Percentiles rank a stretch among this genome's conserved stretches.
Conservation (phyloP, 257 asterid species). For the Petunia axillaris region DNA sequence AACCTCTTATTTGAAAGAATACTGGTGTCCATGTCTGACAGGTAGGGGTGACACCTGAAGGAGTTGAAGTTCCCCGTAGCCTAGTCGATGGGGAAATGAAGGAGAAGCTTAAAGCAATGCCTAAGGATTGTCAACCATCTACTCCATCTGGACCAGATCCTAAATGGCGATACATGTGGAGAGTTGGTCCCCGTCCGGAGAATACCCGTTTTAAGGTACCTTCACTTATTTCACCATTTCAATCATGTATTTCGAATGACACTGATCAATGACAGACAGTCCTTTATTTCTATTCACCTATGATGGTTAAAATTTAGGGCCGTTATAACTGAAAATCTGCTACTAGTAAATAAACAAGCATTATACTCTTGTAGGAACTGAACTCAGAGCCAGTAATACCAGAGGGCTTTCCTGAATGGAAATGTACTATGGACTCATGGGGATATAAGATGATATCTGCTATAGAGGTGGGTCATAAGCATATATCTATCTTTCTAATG, state of each 20-base stretch:
- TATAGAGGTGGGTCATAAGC: slow-evolving; percentile 56
- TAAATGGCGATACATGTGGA: slow-evolving; percentile 99
- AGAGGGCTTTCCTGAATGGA: slow-evolving; percentile 91
- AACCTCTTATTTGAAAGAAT: slow-evolving; percentile 22
- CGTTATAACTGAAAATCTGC: slow-evolving; percentile 14
- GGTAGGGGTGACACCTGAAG: slow-evolving; percentile 99
- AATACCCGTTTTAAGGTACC: slow-evolving; percentile 77
- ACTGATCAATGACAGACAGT: background rate
- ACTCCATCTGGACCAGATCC: slow-evolving; percentile 90
- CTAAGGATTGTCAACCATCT: slow-evolving; percentile 66
- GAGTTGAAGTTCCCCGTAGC: slow-evolving; percentile 98
- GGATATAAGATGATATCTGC: slow-evolving; percentile 95
- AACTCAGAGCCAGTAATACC: slow-evolving; percentile 98
- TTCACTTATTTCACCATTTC: slow-evolving; percentile 19
- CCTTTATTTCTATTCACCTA: background rate
- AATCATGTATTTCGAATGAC: slow-evolving; percentile 10
- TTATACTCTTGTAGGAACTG: slow-evolving; percentile 61
- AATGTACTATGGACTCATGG: slow-evolving; percentile 93
- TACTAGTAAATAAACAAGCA: slow-evolving; percentile 33
- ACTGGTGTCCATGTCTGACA: slow-evolving; percentile 36
- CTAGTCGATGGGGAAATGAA: slow-evolving; percentile 84
- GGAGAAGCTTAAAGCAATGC: slow-evolving; percentile 73
- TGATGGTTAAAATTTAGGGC: slow-evolving; percentile 17
- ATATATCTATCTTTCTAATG: slow-evolving; percentile 28
- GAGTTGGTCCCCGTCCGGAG: slow-evolving; percentile 85